Percentiles rank a stretch among this genome's conserved stretches.
These are phyloP conservation scores for Pseudopithomyces chartarum DNA, from an alignment of 2,329 filamentous ascomycete genomes.

Conservation along the genomic window DNA sequence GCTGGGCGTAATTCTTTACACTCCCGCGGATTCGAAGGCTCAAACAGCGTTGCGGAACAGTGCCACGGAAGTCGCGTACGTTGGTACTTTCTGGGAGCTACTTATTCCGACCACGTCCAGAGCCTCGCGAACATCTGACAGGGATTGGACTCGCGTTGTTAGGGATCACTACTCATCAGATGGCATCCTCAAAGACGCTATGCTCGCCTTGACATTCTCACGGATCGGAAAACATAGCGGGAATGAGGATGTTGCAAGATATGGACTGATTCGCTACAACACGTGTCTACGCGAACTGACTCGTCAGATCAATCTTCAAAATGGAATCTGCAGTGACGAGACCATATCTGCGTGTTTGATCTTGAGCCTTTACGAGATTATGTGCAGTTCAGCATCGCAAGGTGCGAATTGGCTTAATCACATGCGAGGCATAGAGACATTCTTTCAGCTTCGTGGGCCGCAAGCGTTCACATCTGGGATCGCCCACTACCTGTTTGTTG, in stretches of 20 bases:
- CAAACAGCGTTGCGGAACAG: not conserved
- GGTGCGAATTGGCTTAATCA: not conserved
- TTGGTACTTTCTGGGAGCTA: not conserved
- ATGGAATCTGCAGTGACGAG: not conserved
- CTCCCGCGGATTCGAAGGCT: not conserved
- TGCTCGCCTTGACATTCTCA: conserved; percentile 1
- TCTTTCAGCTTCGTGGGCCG: not conserved
- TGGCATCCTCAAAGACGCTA: not conserved
- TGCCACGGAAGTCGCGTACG: conserved; percentile 2
- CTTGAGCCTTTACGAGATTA: conserved; percentile 3
- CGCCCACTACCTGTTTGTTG: not conserved
- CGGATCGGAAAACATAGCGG: not conserved
- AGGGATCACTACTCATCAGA: not conserved
- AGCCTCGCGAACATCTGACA: not conserved
- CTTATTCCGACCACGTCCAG: not conserved
- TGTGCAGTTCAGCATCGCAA: not conserved
- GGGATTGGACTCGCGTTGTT: conserved; percentile 3
- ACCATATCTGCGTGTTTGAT: not conserved
- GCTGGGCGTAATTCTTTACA: not conserved
- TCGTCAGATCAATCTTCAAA: not conserved
- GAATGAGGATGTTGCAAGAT: not conserved
- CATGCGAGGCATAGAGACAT: not conserved
- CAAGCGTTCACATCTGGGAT: conserved; percentile 1
- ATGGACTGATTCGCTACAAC: not conserved
- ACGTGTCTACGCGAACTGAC: not conserved